Percentiles rank a stretch among this genome's conserved stretches.
These are phyloP conservation scores for Pleurotus citrinopileatus DNA, from an alignment of 768 basidiomycete genomes.

Conservation along the genomic window DNA sequence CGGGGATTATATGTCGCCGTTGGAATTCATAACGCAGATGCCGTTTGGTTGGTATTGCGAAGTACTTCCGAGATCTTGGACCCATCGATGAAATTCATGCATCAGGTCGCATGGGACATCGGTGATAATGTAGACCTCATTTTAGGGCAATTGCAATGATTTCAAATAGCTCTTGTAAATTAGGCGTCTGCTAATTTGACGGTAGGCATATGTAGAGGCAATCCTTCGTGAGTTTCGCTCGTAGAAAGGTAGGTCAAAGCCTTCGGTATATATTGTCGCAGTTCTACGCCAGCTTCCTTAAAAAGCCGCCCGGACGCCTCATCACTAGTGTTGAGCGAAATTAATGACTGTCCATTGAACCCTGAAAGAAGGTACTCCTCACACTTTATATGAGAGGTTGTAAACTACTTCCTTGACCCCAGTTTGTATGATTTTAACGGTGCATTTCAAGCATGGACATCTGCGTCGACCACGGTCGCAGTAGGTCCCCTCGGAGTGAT, in stretches of 20 bases:
- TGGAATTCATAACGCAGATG: slow-evolving; percentile 65
- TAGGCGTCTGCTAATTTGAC: slow-evolving; percentile 11
- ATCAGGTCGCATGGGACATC: slow-evolving; percentile 63
- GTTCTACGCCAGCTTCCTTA: slow-evolving; percentile 75
- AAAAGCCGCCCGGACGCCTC: slow-evolving; percentile 79
- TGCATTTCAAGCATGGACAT: background rate
- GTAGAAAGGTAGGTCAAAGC: slow-evolving; percentile 23
- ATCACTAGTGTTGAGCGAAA: slow-evolving; percentile 57
- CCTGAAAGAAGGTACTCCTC: slow-evolving; percentile 24
- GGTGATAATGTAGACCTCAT: slow-evolving; percentile 36
- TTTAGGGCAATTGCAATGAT: slow-evolving; percentile 17
- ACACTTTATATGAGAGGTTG: slow-evolving; percentile 95
- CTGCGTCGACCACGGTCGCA: slow-evolving; percentile 2
- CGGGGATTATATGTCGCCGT: slow-evolving; percentile 62
- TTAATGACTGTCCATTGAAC: slow-evolving; percentile 2
- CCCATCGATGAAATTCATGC: slow-evolving; percentile 47
- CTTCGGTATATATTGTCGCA: slow-evolving; percentile 67
- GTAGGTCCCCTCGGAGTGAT: background rate
- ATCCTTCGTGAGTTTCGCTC: slow-evolving; percentile 20
- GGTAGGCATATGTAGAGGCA: slow-evolving; percentile 15
- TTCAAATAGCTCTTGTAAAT: background rate
- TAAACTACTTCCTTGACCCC: slow-evolving; percentile 93
- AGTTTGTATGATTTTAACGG: slow-evolving; percentile 39
- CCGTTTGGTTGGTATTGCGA: slow-evolving; percentile 77
- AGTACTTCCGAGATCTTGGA: slow-evolving; percentile 46